Conservation (phyloP, 768 basidiomycete genomes). For the Auricularia heimuer region DNA sequence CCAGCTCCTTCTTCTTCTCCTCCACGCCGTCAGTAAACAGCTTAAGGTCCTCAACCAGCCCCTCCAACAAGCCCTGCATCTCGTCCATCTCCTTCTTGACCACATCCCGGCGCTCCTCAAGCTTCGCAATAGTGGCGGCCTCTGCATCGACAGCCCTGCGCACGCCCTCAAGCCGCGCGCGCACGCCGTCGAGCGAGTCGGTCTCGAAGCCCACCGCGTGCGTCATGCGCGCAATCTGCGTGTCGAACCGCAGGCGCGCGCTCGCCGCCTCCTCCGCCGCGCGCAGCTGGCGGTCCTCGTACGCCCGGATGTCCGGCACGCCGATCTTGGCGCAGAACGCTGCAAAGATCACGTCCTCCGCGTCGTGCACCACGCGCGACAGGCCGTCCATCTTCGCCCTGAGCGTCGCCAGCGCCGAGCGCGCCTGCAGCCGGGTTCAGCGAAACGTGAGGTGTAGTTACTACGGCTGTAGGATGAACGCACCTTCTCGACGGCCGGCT, state of each 20-base stretch:
- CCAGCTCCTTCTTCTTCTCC: slow-evolving; percentile 63
- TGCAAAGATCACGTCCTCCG: slow-evolving; percentile 72
- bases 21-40: slow-evolving; percentile 55
- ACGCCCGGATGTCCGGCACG: slow-evolving; percentile 78
- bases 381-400: slow-evolving; percentile 47
- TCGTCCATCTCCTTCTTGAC: slow-evolving; percentile 51
- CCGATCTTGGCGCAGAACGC: slow-evolving; percentile 73
- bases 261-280: slow-evolving; percentile 83
- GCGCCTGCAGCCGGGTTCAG: neutral
- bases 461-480: neutral
- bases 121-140: slow-evolving; percentile 30
- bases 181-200: slow-evolving; percentile 47
- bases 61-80: slow-evolving; percentile 44
- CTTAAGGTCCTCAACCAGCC: slow-evolving; percentile 52
- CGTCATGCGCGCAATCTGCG: slow-evolving; percentile 91
- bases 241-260: slow-evolving; percentile 73
- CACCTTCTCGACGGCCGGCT: slow-evolving; percentile 68
- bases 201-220: slow-evolving; percentile 84
- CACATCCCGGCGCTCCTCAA: slow-evolving; percentile 43
- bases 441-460: neutral
- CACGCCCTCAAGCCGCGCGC: slow-evolving; percentile 36
- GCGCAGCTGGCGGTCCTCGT: slow-evolving; percentile 85
- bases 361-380: slow-evolving; percentile 50
- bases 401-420: slow-evolving; percentile 37
- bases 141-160: slow-evolving; percentile 37